Base-by-base conservation (phyloP, 2,329 filamentous ascomycete genomes). In the Ophiostoma sp. region DNA sequence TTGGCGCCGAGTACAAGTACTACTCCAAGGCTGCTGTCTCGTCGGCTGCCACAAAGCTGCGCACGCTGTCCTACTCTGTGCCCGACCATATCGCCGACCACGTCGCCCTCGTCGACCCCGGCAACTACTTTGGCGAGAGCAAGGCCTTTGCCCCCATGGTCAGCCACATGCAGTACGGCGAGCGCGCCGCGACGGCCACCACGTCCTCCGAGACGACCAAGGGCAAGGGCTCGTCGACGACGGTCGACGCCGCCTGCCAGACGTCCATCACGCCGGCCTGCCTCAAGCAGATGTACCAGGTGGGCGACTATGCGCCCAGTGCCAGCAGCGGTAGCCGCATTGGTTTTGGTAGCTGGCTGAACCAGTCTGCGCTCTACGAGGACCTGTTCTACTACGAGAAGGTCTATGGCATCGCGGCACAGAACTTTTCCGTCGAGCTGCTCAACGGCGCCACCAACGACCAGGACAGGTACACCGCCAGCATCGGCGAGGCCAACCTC, bases 71-170 rank as follows among this genome's bases (percentile, higher is more conserved):
- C 65, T 91, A 90, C 76, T 87, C 85, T 0, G 81, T 90, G 2
- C 89, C 88, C 0, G 79, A 79, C 67, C 76, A 81, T 9, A 75
- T 90, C 4, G 80, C 82, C 67, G 73, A 79, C 58, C 80, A 86
- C 73, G 81, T 90, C 66, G 83, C 84, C 67, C 80, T 89, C 74
- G 84, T 90, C 67, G 85, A 89, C 74, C 87, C 87, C 1, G 89
- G 87, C 1, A 89, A 85, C 11, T 81, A 84, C 60, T 90, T 90
- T 71, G 82, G 81, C 69, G 65, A 66, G 8, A 27, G 62, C 42
- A 66, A 47, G 64, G 27, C 69, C 14, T 69, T 68, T 64, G 69
- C 68, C 45, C 69, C 68, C 36, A 36, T 49, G 8, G 63, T 58
- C 58, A 41, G 47, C 58, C 45, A 65, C 65, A 44, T 67, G 60